These are phyloP conservation scores for Collybiopsis luxurians DNA, from an alignment of 768 basidiomycete species.

Conservation along the genomic window DNA sequence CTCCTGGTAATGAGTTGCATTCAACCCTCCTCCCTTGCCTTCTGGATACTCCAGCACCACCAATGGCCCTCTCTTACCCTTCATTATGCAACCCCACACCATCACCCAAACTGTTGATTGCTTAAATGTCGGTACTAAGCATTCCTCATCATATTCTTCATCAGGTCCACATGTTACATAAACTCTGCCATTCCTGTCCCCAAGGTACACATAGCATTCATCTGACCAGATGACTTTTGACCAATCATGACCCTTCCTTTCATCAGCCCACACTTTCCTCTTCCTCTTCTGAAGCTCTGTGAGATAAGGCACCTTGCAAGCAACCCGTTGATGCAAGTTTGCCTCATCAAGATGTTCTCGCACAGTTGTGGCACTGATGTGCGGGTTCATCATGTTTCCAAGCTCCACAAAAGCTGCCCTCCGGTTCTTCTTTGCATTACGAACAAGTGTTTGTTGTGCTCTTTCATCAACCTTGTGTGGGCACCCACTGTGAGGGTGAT, in stretches of 20 bases:
- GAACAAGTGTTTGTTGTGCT: neutral
- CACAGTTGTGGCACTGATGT: conserved; percentile 10
- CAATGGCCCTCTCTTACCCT: conserved; percentile 10
- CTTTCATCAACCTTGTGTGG: conserved; percentile 7
- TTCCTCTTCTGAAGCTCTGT: conserved; percentile 8
- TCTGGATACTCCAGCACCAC: conserved; percentile 13
- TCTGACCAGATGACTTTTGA: conserved; percentile 12
- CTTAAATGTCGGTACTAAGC: conserved; percentile 7
- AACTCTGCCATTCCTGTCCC: conserved; percentile 8
- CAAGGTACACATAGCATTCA: conserved; percentile 14
- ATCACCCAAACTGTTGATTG: conserved; percentile 8
- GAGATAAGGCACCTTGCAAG: conserved; percentile 13
- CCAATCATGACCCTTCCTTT: conserved; percentile 8
- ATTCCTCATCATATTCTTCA: conserved; percentile 12
- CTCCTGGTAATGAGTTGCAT: neutral
- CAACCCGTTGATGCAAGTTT: conserved; percentile 15
- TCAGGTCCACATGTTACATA: conserved; percentile 12
- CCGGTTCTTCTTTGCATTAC: conserved; percentile 2
- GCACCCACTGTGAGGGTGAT: neutral
- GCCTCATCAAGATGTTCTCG: conserved; percentile 3
- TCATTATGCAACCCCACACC: conserved; percentile 13
- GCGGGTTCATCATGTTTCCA: conserved; percentile 10
- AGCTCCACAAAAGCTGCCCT: conserved; percentile 11
- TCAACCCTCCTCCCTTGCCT: conserved; percentile 13
- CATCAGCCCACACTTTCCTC: conserved; percentile 9